phyloP scores from a whole-genome alignment of 768 basidiomycete species.

The Clavulina sp. region DNA sequence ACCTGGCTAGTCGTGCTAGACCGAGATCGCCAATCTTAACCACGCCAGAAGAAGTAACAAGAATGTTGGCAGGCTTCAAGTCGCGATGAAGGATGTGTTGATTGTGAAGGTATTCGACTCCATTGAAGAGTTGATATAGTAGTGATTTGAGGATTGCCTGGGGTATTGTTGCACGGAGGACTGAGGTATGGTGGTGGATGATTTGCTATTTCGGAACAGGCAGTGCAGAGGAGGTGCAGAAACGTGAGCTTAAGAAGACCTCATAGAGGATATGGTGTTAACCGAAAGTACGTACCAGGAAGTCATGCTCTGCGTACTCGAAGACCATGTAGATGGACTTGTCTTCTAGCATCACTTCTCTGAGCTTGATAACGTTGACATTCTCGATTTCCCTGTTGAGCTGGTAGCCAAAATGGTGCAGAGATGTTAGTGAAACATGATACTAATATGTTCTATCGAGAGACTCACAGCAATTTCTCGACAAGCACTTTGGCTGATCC shows the following conservation, averaged over 20 bases:
- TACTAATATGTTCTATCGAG: not conserved
- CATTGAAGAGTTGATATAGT: conserved; percentile 85
- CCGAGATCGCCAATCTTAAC: conserved; percentile 99
- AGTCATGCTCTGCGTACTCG: conserved; percentile 97
- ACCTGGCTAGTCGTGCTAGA: conserved; percentile 76
- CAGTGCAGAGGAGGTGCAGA: not conserved
- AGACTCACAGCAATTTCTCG: conserved; percentile 79
- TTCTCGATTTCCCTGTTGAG: conserved; percentile 80
- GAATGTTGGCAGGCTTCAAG: conserved; percentile 96
- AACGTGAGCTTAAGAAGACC: not conserved
- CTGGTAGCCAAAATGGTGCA: conserved; percentile 22
- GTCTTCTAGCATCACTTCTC: conserved; percentile 93
- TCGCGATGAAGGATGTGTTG: conserved; percentile 93
- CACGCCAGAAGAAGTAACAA: conserved; percentile 71
- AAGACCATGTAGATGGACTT: conserved; percentile 99
- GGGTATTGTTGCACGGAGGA: conserved; percentile 58
- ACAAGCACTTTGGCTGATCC: conserved; percentile 94
- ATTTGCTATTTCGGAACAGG: conserved; percentile 51
- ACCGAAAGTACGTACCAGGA: conserved; percentile 56
- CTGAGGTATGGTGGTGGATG: conserved; percentile 93
- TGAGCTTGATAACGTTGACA: conserved; percentile 78
- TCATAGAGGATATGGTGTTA: too few species aligned
- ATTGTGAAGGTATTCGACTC: conserved; percentile 85
- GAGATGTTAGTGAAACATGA: not conserved
- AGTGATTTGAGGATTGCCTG: conserved; percentile 76